These are phyloP conservation scores for Firmiana major DNA, from an alignment of 345 rosid genomes.

Conservation along the genomic window DNA sequence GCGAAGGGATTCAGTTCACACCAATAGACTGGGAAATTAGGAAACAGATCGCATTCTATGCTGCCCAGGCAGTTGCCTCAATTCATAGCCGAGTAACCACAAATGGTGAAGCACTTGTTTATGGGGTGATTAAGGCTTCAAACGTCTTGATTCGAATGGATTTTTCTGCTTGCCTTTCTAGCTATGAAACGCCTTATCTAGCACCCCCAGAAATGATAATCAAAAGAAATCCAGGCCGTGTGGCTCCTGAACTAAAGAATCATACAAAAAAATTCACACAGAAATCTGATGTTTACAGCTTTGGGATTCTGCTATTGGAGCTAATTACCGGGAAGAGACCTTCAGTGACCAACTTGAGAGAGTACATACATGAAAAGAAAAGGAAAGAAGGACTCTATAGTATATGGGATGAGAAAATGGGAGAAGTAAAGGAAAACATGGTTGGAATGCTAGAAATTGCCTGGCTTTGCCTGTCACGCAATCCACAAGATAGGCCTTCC, in stretches of 20 bases:
- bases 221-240: constrained; percentile 26
- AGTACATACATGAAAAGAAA: constrained; percentile 12
- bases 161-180: constrained; percentile 26
- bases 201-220: constrained; percentile 22
- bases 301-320: constrained; percentile 28
- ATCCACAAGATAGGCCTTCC: constrained; percentile 24
- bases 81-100: constrained; percentile 22
- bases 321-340: constrained; percentile 31
- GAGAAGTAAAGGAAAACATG: constrained; percentile 24
- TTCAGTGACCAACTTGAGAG: constrained; percentile 19
- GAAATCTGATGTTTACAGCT: constrained; percentile 33
- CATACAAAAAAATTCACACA: neutral
- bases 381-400: constrained; percentile 17
- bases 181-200: constrained; percentile 35
- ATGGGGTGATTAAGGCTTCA: constrained; percentile 30
- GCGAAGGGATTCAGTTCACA: constrained; percentile 34
- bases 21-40: constrained; percentile 22
- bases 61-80: constrained; percentile 29
- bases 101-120: constrained; percentile 18
- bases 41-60: constrained; percentile 26
- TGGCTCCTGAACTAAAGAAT: constrained; percentile 27
- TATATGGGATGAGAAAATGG: constrained; percentile 25
- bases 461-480: constrained; percentile 9
- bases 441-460: constrained; percentile 27
- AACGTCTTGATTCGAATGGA: constrained; percentile 27